Evolutionary conservation across 768 basidiomycete species (phyloP), one percentile per base, ranked within the genome.

Genomic region (Lactarius hatsudake): DNA sequence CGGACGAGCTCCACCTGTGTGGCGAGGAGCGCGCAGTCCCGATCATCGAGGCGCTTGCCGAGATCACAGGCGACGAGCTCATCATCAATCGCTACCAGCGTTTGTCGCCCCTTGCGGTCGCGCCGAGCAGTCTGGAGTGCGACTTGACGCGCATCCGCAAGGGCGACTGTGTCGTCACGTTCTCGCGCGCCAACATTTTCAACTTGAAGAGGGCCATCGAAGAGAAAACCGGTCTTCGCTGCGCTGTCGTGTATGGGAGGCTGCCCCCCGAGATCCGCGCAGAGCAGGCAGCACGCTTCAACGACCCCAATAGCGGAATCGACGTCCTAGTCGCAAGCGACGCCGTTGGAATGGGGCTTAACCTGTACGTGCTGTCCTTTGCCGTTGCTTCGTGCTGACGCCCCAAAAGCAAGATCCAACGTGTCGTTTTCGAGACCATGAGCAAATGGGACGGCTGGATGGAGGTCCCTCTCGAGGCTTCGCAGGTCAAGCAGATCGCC

Each of bases 261-360:
- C 79, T 98, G 34, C 96, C 96, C 0, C 96, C 96, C 0, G 96
- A 98, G 75, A 86, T 94, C 61, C 81, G 95, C 40, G 93, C 88
- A 66, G 91, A 95, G 73, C 96, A 98, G 75, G 97, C 97, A 1
- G 85, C 86, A 12, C 81, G 94, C 40, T 98, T 98, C 82, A 98
- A 99, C 72, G 86, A 93, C 67, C 86, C 86, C 0, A 74, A 85
- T 51, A 92, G 89, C n/a, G 88, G 86, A 1, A 92, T 91, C 72
- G 91, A 96, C 71, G 88, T 98, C 2, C 82, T 99, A 51, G 86
- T 98, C 20, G 96, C 93, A 1, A 95, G 92, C 72, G 97, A 99
- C 73, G 94, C 95, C 0, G 89, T 98, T 59, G 95, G 97, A 2
- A 96, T 99, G 94, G 97, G 97, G 0, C 82, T 99, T 26, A 98